Base-by-base conservation (phyloP, 768 basidiomycete genomes). In the Dentipellis sp. region DNA sequence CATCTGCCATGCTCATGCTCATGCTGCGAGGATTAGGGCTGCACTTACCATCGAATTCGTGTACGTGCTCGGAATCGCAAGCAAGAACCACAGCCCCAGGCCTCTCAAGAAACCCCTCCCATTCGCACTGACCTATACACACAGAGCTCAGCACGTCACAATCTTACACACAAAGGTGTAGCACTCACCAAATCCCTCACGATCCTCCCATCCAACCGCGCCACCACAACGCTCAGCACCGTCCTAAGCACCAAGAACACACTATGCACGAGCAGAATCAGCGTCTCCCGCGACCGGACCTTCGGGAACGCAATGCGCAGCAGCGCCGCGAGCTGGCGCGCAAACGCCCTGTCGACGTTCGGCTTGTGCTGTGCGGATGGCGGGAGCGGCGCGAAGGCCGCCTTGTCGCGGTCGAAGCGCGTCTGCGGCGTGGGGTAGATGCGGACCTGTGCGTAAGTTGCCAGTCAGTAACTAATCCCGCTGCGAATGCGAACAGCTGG, bases 21-120 rank as follows among this genome's bases (percentile, higher is more conserved):
- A 14, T 1, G 3, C 34, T 55, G 2, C 38, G 12, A 34, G 5
- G 0, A 51, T 39, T 23, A 63, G 38, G 16, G 23, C 5, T 2
- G 45, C 11, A 58, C 73, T 50, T 35, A 90, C 91, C 91, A 97
- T 93, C 1, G 91, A 86, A 66, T 98, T 98, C 0, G 95, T 98
- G 67, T 93, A 94, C 19, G 92, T 93, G 65, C 90, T 92, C 0
- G 95, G 95, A 22, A 98, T 77, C 1, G 94, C 92, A 10, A 98
- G 76, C 10, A 83, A 73, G 65, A 94, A 97, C 95, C 95, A 98
- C 54, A 91, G 74, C 0, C 75, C 86, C 1, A 98, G 71, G 1
- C 94, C 94, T 53, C 74, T 79, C 16, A 91, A 61, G 66, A 97
- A 97, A 0, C 91, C 93, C 52, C 77, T 77, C 0, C 83, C 88